Conservation (phyloP, 306 rosid genomes). For the Trifolium repens region DNA sequence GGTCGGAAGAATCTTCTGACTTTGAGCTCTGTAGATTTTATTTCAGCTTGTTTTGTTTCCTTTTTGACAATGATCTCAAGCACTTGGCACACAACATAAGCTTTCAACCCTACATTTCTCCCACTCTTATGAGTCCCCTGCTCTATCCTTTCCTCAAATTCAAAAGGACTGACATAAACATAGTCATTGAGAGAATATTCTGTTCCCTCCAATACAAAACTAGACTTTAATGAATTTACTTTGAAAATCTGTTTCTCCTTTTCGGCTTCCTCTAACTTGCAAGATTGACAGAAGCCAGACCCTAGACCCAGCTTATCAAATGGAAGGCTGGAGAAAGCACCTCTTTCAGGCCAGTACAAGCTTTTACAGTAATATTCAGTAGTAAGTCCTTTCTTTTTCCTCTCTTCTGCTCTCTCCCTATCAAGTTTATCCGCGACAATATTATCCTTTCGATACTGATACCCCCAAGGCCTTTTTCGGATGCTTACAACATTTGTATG, state of each 20-base stretch:
- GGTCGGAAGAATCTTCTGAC: slow-evolving; percentile 90
- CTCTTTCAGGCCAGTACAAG: slow-evolving; percentile 85
- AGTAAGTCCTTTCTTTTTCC: slow-evolving; percentile 75
- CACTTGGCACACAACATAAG: slow-evolving; percentile 85
- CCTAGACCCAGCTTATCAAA: slow-evolving; percentile 71
- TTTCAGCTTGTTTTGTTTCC: slow-evolving; percentile 55
- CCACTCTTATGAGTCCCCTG: slow-evolving; percentile 69
- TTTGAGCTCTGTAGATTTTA: slow-evolving; percentile 64
- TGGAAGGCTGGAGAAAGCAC: slow-evolving; percentile 78
- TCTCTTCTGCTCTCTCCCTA: slow-evolving; percentile 81
- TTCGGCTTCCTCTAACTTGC: slow-evolving; percentile 59
- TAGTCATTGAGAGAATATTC: slow-evolving; percentile 70
- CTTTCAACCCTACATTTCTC: slow-evolving; percentile 83
- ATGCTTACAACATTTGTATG: slow-evolving; percentile 54
- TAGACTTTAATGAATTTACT: slow-evolving; percentile 62
- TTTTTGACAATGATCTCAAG: slow-evolving; percentile 59
- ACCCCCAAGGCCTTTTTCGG: slow-evolving; percentile 73
- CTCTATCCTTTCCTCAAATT: slow-evolving; percentile 65
- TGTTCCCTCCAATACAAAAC: slow-evolving; percentile 60
- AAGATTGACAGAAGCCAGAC: slow-evolving; percentile 76
- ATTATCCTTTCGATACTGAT: slow-evolving; percentile 73
- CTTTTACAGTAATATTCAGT: slow-evolving; percentile 82
- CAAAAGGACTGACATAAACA: slow-evolving; percentile 66
- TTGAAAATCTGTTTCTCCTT: slow-evolving; percentile 62
- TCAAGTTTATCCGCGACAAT: slow-evolving; percentile 59